Evolutionary conservation across 2,329 filamentous ascomycete species (phyloP).

Genomic region (Aspergillus ustus): DNA sequence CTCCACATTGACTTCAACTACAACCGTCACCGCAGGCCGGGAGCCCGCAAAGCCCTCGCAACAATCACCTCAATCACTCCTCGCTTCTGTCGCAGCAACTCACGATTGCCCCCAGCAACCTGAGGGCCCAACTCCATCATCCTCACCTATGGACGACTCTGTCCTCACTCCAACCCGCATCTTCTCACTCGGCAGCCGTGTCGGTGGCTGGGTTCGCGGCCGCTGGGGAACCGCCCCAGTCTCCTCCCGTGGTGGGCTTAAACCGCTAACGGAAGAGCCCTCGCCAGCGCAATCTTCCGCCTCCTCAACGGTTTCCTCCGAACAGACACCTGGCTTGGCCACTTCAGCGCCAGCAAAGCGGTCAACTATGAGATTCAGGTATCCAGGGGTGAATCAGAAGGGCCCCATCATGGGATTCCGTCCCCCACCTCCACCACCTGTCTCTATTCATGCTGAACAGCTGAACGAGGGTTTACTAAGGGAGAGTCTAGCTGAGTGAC

Average conservation of each 20-base stretch:
- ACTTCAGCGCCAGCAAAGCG: slow-evolving; percentile 52
- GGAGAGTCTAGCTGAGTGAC: slow-evolving; percentile 60
- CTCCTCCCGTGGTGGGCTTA: slow-evolving; percentile 16
- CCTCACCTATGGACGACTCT: slow-evolving; percentile 28
- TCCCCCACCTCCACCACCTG: slow-evolving; percentile 58
- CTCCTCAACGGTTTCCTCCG: slow-evolving; percentile 48
- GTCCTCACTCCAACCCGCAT: slow-evolving; percentile 30
- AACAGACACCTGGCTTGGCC: slow-evolving; percentile 71
- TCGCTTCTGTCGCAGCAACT: slow-evolving; percentile 43
- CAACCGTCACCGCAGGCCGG: slow-evolving; percentile 40
- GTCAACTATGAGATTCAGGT: slow-evolving; percentile 45
- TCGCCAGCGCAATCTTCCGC: slow-evolving; percentile 22
- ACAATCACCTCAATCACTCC: slow-evolving; percentile 38
- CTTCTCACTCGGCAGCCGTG: slow-evolving; percentile 54
- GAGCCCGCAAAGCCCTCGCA: slow-evolving; percentile 28
- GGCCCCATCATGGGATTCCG: slow-evolving; percentile 75
- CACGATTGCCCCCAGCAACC: slow-evolving; percentile 12
- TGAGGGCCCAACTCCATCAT: slow-evolving; percentile 32
- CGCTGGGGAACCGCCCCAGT: slow-evolving; percentile 63
- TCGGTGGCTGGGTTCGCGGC: slow-evolving; percentile 69
- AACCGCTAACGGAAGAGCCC: slow-evolving; percentile 11
- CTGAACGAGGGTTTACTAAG: slow-evolving; percentile 65
- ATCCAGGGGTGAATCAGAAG: slow-evolving; percentile 77
- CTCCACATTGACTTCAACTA: slow-evolving; percentile 44
- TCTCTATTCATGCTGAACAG: slow-evolving; percentile 61